These are phyloP conservation scores for Stagonosporopsis vannaccii DNA, from an alignment of 2,329 filamentous ascomycete genomes.

Conservation along the genomic window DNA sequence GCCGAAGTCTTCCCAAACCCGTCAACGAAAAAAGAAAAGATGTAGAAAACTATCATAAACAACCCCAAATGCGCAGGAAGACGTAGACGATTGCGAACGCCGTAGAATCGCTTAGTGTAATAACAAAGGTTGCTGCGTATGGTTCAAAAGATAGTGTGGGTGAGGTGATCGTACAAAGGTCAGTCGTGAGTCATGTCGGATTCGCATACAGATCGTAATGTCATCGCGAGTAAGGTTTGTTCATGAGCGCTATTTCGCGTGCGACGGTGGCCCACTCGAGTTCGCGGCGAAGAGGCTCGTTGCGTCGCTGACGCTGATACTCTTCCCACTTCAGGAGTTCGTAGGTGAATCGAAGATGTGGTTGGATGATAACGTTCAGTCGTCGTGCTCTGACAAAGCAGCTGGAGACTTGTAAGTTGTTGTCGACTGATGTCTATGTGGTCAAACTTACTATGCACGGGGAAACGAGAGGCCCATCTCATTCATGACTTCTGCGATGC, in stretches of 20 bases:
- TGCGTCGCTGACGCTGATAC: slow-evolving; percentile 65
- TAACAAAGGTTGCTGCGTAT: slow-evolving; percentile 13
- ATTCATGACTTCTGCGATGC: slow-evolving; percentile 98
- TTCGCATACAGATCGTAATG: slow-evolving; percentile 16
- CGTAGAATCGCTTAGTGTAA: slow-evolving; percentile 11
- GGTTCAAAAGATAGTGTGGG: slow-evolving; percentile 16
- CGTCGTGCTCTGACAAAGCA: slow-evolving; percentile 93
- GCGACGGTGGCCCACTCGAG: slow-evolving; percentile 91
- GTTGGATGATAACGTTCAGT: slow-evolving; percentile 97
- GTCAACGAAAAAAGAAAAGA: background rate
- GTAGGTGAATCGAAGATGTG: slow-evolving; percentile 89
- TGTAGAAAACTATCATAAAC: slow-evolving; percentile 14
- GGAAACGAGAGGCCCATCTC: slow-evolving; percentile 82
- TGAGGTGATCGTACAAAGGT: slow-evolving; percentile 32
- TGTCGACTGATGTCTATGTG: background rate
- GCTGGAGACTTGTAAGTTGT: slow-evolving; percentile 45
- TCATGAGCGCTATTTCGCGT: slow-evolving; percentile 93
- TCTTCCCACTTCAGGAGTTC: slow-evolving; percentile 98
- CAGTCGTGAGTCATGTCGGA: slow-evolving; percentile 31
- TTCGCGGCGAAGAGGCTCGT: slow-evolving; percentile 70
- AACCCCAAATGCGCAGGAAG: background rate
- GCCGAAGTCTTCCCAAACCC: slow-evolving; percentile 20
- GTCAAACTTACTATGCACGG: slow-evolving; percentile 74
- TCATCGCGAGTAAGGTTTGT: slow-evolving; percentile 85
- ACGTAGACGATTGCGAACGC: slow-evolving; percentile 9